A percentile compares a stretch with the other conserved stretches of the same genome.
phyloP scores from a whole-genome alignment of 768 basidiomycete species.

The Neoboletus brunneissimus region DNA sequence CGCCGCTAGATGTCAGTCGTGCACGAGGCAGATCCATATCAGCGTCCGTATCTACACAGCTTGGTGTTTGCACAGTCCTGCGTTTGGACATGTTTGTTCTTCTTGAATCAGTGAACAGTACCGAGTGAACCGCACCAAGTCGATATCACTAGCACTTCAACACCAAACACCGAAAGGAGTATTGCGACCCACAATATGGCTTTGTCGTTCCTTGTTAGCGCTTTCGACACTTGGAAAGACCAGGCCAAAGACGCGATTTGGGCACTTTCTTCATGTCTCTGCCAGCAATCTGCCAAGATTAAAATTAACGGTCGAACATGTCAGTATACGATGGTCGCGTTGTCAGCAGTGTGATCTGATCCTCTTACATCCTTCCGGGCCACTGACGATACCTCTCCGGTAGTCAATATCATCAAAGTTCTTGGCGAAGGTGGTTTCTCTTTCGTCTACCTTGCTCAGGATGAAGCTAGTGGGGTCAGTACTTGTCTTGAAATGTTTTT shows the following conservation, averaged over 20 bases:
- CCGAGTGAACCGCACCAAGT: too few relatives aligned
- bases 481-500: neutral
- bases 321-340: constrained; percentile 40
- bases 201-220: constrained; percentile 34
- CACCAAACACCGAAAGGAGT: neutral
- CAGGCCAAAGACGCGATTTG: constrained; percentile 80
- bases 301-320: constrained; percentile 97
- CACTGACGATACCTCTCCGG: constrained; percentile 1
- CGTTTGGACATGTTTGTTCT: constrained; percentile 11
- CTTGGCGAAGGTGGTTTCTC: constrained; percentile 97
- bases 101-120: neutral
- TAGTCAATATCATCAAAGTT: constrained; percentile 87
- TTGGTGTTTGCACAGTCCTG: neutral
- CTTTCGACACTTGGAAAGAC: constrained; percentile 60
- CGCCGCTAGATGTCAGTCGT: neutral
- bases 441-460: constrained; percentile 86
- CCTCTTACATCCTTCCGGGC: neutral
- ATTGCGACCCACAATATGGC: constrained; percentile 24
- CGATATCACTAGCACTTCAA: neutral
- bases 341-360: constrained; percentile 3
- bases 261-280: constrained; percentile 78
- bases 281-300: constrained; percentile 77
- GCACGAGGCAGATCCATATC: constrained; percentile 30
- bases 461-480: constrained; percentile 79
- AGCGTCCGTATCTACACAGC: neutral